Evolutionary conservation across 768 basidiomycete species (phyloP), one percentile per base, ranked within the genome.

Genomic region (Cystofilobasidium capitatum): DNA sequence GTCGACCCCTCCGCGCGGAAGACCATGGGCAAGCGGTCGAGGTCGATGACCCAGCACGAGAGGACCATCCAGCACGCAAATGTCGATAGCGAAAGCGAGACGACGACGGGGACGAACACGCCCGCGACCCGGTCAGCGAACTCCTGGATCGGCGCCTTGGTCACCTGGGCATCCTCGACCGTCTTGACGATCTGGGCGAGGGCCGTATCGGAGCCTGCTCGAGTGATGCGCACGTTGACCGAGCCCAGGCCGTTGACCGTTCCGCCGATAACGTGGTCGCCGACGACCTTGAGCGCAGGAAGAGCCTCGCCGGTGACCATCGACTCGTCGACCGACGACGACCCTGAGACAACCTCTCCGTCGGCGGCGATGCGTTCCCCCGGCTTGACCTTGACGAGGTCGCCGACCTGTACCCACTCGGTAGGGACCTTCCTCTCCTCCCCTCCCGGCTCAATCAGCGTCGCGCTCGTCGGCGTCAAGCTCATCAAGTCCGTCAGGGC

Each of bases 351-450:
- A 61, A 99, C 90, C 3, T 85, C 88, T 6, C 96, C 96, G 73
- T 99, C 96, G 2, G 96, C 93, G 1, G 96, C 91, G 5, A 98
- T 82, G 78, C 92, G 96, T 75, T 98, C 94, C 3, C 96, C 96
- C 0, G 96, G 94, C 0, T 97, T 89, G 66, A 99, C 81, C 72
- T 97, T 93, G 74, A 96, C 85, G 3, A 82, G 86, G 74, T 99
- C 96, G 1, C 91, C 90, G 47, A 93, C 88, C 77, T 98, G 90
- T 0, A 98, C 86, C 58, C 98, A 84, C 75, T 98, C 96, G 0
- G 91, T 96, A 3, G 94, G 82, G 36, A 99, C 88, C 75, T 84
- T 87, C 78, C 92, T 91, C 76, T 96, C 91, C 74, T 86, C 83
- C 0, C 84, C 87, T 72, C 89, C 89, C 7, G 82, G 79, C 7